Evolutionary conservation across 495 filamentous ascomycete species (phyloP), one percentile per base, ranked within the genome.

Genomic region (Lophiostoma macrostomum): DNA sequence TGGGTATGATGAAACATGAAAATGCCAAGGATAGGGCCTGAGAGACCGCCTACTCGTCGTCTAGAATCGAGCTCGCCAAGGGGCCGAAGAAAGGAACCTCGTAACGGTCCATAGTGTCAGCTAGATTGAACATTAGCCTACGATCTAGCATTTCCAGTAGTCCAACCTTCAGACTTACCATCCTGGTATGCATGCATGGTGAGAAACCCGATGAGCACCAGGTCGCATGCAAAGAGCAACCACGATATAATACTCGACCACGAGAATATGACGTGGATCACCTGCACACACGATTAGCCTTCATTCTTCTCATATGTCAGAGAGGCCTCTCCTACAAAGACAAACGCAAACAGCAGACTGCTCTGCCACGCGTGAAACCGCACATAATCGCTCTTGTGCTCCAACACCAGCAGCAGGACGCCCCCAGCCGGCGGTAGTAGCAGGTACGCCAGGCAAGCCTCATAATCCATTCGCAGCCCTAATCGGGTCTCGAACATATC

Each of bases 291-390:
- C 20, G 14, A 25, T 43, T 22, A 32, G 67, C 27, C 73, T 45
- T 16, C n/a, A 7, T 13, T 43, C 31, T 36, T 46, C 28, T 13
- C 6, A 19, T 30, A 24, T 36, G 22, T 32, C 8, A 43, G 36
- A 27, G 5, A 42, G 22, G 4, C 13, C 10, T 4, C 5, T 74
- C 78, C 61, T 68, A 91, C 82, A 67, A 96, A 94, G 38, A 98
- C 67, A 50, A 78, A 80, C 16, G 87, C 83, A 68, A 96, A 98
- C 13, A 96, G 69, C 69, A 97, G 77, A 53, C 85, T 85, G 3
- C 84, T 87, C 71, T 97, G 91, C 91, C 93, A 96, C 6, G 91
- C 93, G 69, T 98, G 93, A 56, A 96, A 96, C 89, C 93, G 75
- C 30, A 98, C 93, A 67, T 95, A 98, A 71, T 97, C 93, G 61